Evolutionary conservation across 768 basidiomycete species (phyloP), one percentile per base, ranked within the genome.

Genomic region (Mycena rosella): DNA sequence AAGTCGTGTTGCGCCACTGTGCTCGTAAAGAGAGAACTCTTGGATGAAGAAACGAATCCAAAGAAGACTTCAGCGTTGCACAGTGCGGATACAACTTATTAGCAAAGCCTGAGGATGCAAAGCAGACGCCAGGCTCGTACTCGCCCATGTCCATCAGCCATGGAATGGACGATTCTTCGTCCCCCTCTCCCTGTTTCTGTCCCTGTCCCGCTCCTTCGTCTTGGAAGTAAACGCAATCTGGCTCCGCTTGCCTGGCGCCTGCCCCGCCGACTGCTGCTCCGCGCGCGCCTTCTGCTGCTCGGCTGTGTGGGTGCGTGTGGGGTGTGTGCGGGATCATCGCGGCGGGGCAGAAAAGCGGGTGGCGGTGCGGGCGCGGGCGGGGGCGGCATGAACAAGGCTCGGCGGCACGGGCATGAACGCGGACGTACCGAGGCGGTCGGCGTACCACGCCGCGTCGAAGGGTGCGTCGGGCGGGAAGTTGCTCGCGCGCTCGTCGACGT

Each of bases 401-500:
- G 48, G 36, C 55, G 29, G 40, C 36, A 29, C 34, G 48, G 47
- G 47, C 34, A 42, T 52, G 52, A 64, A 64, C 45, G 53, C 78
- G 18, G 60, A 79, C 92, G 79, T 80, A 95, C 95, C 94, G 74
- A 98, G 88, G 72, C 84, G 86, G 38, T 89, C 87, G 2, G 95
- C 91, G 72, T 86, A 91, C 90, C 95, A 97, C 40, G 89, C 90
- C 0, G 86, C 81, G 57, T 83, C 75, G 2, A 92, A 80, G 44
- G 86, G 86, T 40, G 85, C 78, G 17, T 94, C 81, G 20, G 67
- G 81, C 63, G 93, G 91, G 74, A 96, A 96, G 70, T 95, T 94
- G 2, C 91, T 92, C n/a, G 88, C 82, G 18, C 91, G 87, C 77
- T 99, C 97, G 74, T 97, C 91, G 18, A 96, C 92, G 59, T 93